These are phyloP conservation scores for Aphanomyces invadans DNA, from an alignment of 352 stramenopile genomes.

Conservation along the genomic window DNA sequence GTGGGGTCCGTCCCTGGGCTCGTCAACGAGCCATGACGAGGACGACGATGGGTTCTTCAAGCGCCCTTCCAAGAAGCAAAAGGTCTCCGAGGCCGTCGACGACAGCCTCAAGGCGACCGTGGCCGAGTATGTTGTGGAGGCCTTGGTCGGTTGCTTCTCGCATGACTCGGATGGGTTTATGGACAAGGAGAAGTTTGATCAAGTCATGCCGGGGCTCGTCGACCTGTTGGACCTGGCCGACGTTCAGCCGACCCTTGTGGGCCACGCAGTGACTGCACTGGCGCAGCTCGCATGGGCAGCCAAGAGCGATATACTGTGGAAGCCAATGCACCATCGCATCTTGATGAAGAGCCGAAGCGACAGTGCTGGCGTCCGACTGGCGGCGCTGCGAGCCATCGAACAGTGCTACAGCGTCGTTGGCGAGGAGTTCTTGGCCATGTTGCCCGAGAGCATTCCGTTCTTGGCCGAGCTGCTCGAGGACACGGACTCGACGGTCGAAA, in stretches of 20 bases:
- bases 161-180: slow-evolving; percentile 83
- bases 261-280: slow-evolving; percentile 57
- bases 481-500: slow-evolving; percentile 73
- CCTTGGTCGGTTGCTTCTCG: slow-evolving; percentile 77
- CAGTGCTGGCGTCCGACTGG: slow-evolving; percentile 50
- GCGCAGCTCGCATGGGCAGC: slow-evolving; percentile 76
- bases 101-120: slow-evolving; percentile 37
- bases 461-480: slow-evolving; percentile 85
- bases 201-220: slow-evolving; percentile 61
- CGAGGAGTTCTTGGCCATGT: slow-evolving; percentile 83
- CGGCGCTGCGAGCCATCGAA: slow-evolving; percentile 69
- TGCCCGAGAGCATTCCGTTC: slow-evolving; percentile 86
- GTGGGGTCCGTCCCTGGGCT: slow-evolving; percentile 44
- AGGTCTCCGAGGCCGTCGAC: slow-evolving; percentile 28
- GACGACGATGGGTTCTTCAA: slow-evolving; percentile 43
- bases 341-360: slow-evolving; percentile 83
- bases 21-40: slow-evolving; percentile 24
- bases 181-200: slow-evolving; percentile 80
- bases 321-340: slow-evolving; percentile 81
- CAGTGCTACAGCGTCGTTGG: slow-evolving; percentile 82
- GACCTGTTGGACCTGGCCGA: slow-evolving; percentile 68
- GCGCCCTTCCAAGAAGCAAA: slow-evolving; percentile 35
- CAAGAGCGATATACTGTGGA: slow-evolving; percentile 85
- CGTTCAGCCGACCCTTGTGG: slow-evolving; percentile 34
- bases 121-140: slow-evolving; percentile 48